A percentile compares a stretch with the other conserved stretches of the same genome.
Evolutionary conservation across 805 yeast genomes (phyloP).

Genomic region (Wilhelminamyces savonicus): DNA sequence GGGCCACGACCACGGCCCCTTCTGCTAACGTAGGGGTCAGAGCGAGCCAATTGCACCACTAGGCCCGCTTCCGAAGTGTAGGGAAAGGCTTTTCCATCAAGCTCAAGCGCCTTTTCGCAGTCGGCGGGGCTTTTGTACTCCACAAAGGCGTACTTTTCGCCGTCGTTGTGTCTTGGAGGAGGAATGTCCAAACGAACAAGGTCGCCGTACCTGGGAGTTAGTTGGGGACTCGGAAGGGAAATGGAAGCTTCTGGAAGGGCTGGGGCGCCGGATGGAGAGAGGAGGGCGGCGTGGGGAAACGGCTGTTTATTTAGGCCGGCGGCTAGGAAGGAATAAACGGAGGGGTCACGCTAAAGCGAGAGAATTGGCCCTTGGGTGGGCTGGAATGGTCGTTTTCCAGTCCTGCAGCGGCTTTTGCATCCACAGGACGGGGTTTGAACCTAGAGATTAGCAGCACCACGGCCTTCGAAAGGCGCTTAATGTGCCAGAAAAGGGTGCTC

Average conservation of each 20-base stretch:
- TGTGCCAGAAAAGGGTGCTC: no score
- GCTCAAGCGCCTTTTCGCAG: slow-evolving; percentile 47
- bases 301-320: not conserved
- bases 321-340: slow-evolving; percentile 1
- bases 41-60: slow-evolving; percentile 50
- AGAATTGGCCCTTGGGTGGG: no score
- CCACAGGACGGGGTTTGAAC: no score
- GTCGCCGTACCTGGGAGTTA: slow-evolving; percentile 42
- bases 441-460: no score
- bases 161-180: slow-evolving; percentile 55
- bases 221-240: slow-evolving; percentile 2
- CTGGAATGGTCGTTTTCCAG: no score
- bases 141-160: slow-evolving; percentile 59
- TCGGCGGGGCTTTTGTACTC: slow-evolving; percentile 48
- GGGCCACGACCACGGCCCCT: slow-evolving; percentile 22
- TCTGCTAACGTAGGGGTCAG: slow-evolving; percentile 43
- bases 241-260: slow-evolving; percentile 1
- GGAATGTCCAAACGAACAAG: slow-evolving; percentile 56
- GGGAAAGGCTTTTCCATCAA: slow-evolving; percentile 40
- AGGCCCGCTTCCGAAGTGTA: slow-evolving; percentile 36
- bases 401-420: no score
- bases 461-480: no score
- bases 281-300: slow-evolving; percentile 2
- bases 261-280: slow-evolving; percentile 1
- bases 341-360: no score